Evolutionary conservation across 1,139 yeast species (phyloP).

Genomic region (Pichia sp.): DNA sequence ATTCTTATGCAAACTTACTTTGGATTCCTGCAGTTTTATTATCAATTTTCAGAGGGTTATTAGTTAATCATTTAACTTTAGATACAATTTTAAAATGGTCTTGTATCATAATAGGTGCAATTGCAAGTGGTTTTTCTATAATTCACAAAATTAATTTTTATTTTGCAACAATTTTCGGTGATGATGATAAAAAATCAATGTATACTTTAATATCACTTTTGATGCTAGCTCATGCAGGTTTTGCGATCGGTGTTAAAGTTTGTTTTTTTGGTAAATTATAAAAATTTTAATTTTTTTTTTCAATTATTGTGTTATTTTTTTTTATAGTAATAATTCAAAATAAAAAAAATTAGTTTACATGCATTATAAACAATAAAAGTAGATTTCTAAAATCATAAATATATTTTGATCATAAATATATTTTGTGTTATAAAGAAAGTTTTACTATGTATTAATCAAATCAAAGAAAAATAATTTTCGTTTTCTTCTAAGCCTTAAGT

Average conservation of each 20-base stretch:
- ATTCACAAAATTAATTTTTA: constrained; percentile 40
- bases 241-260: constrained; percentile 44
- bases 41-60: constrained; percentile 42
- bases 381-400: too few species aligned
- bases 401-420: too few species aligned
- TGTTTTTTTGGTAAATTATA: constrained; percentile 39
- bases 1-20: constrained; percentile 71
- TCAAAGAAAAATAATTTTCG: too few species aligned
- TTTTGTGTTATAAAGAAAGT: too few species aligned
- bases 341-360: too few species aligned
- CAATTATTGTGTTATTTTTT: too few species aligned
- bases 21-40: constrained; percentile 76
- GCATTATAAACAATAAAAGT: too few species aligned
- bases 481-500: too few species aligned
- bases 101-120: constrained; percentile 41
- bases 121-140: constrained; percentile 44
- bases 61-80: constrained; percentile 32
- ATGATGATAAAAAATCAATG: constrained; percentile 28
- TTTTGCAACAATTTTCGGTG: constrained; percentile 33
- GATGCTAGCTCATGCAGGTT: constrained; percentile 36
- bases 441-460: too few species aligned
- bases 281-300: constrained; percentile 23
- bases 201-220: constrained; percentile 28
- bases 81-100: constrained; percentile 39
- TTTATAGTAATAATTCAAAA: too few species aligned